phyloP scores from a whole-genome alignment of 257 asterid genomes.

The Gynochthodes officinalis region DNA sequence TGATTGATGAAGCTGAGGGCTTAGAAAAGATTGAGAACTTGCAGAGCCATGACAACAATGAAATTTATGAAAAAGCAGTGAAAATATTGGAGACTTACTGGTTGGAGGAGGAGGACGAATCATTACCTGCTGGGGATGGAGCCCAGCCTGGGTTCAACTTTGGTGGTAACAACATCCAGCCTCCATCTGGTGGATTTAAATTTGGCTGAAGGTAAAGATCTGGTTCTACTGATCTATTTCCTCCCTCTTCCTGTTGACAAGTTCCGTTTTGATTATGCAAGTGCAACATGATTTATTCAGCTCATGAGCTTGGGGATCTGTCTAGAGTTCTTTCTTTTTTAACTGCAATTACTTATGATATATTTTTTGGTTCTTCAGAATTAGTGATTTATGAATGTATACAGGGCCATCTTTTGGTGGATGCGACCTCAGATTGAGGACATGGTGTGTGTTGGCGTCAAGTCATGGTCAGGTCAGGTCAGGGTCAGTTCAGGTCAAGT shows the following conservation, averaged over 20 bases:
- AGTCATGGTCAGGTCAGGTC: conserved; percentile 20
- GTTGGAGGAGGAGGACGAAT: conserved; percentile 84
- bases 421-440: conserved; percentile 31
- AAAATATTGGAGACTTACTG: conserved; percentile 85
- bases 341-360: background rate
- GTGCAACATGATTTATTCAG: no score
- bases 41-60: conserved; percentile 88
- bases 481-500: conserved; percentile 35
- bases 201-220: conserved; percentile 57
- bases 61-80: conserved; percentile 87
- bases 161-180: conserved; percentile 58
- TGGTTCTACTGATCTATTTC: background rate
- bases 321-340: no score
- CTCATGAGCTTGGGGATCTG: no score
- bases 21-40: conserved; percentile 79
- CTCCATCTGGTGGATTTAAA: conserved; percentile 79
- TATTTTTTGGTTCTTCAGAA: background rate
- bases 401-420: conserved; percentile 25
- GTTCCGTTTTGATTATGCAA: background rate
- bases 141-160: conserved; percentile 65
- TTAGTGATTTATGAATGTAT: background rate
- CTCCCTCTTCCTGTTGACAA: background rate
- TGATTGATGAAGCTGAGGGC: conserved; percentile 84
- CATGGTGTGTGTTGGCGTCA: conserved; percentile 31
- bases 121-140: conserved; percentile 47